Conservation (phyloP, 1,139 yeast genomes). For the Kurtzmaniella quercitrusa region DNA sequence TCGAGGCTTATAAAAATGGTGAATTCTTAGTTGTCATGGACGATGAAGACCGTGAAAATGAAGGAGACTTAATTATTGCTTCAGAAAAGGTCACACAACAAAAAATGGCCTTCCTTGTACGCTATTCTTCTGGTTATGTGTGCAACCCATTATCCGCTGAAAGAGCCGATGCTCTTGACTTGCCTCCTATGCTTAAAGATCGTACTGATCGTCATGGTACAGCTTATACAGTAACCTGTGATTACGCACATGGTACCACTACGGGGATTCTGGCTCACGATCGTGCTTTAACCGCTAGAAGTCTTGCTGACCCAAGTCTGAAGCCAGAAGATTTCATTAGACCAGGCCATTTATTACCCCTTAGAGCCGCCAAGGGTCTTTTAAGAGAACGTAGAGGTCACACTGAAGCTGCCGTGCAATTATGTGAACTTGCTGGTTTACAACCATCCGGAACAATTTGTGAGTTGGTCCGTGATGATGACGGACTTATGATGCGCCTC, state of each 20-base stretch:
- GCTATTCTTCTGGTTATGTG: conserved; percentile 86
- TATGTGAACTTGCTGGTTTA: conserved; percentile 72
- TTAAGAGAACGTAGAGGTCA: conserved; percentile 87
- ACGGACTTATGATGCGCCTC: conserved; percentile 93
- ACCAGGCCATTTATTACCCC: conserved; percentile 93
- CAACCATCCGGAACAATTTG: conserved; percentile 91
- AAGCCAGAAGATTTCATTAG: conserved; percentile 66
- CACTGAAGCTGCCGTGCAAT: conserved; percentile 94
- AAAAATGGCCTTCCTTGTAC: conserved; percentile 92
- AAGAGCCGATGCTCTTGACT: conserved; percentile 73
- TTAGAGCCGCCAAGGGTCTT: conserved; percentile 87
- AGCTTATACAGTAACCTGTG: conserved; percentile 93
- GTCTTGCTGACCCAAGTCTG: conserved; percentile 59
- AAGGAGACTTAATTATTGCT: conserved; percentile 93
- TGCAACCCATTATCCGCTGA: conserved; percentile 83
- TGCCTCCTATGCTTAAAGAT: conserved; percentile 72
- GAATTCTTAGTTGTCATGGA: conserved; percentile 93
- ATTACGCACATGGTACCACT: conserved; percentile 81
- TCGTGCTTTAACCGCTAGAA: conserved; percentile 76
- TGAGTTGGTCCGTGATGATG: conserved; percentile 89
- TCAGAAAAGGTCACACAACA: conserved; percentile 77
- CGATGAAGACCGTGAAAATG: conserved; percentile 93
- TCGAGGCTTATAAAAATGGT: conserved; percentile 79
- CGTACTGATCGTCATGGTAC: conserved; percentile 89
- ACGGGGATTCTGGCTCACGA: conserved; percentile 97